These are phyloP conservation scores for Alliaria petiolata DNA, from an alignment of 345 rosid species.

Conservation along the genomic window DNA sequence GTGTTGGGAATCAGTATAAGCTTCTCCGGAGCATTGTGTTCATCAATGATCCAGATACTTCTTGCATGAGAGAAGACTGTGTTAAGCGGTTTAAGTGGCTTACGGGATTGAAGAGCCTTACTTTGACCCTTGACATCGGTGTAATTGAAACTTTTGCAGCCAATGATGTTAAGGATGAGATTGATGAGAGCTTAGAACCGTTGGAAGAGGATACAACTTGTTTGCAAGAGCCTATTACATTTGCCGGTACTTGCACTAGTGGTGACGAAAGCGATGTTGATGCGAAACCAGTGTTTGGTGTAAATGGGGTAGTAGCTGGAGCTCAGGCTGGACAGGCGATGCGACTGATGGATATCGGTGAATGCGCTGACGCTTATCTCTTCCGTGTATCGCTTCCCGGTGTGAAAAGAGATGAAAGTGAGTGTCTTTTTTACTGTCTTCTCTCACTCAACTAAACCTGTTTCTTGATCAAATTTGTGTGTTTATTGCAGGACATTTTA, in stretches of 20 bases:
- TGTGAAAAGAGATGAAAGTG: constrained; percentile 59
- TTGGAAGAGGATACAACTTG: background rate
- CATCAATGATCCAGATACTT: constrained; percentile 33
- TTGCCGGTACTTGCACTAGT: background rate
- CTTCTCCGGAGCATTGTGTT: constrained; percentile 33
- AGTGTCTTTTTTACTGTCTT: constrained; percentile 12
- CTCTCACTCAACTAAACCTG: background rate
- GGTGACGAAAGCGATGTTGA: constrained; percentile 16
- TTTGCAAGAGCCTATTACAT: background rate
- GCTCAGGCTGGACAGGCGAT: constrained; percentile 36
- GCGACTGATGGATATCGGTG: constrained; percentile 58
- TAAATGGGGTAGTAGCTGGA: too few species aligned
- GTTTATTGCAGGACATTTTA: constrained; percentile 44
- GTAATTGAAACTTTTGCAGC: background rate
- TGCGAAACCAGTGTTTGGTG: constrained; percentile 30
- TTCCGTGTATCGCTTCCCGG: constrained; percentile 68
- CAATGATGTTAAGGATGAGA: constrained; percentile 16
- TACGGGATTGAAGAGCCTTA: constrained; percentile 30
- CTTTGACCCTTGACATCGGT: constrained; percentile 27
- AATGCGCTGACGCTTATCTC: constrained; percentile 51
- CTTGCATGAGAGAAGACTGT: constrained; percentile 33
- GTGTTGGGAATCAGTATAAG: constrained; percentile 11
- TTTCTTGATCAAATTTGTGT: background rate
- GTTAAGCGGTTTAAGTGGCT: constrained; percentile 38
- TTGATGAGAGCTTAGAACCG: constrained; percentile 1